Evolutionary conservation across 2,329 filamentous ascomycete species (phyloP).

Genomic region (Apiospora arundinis): DNA sequence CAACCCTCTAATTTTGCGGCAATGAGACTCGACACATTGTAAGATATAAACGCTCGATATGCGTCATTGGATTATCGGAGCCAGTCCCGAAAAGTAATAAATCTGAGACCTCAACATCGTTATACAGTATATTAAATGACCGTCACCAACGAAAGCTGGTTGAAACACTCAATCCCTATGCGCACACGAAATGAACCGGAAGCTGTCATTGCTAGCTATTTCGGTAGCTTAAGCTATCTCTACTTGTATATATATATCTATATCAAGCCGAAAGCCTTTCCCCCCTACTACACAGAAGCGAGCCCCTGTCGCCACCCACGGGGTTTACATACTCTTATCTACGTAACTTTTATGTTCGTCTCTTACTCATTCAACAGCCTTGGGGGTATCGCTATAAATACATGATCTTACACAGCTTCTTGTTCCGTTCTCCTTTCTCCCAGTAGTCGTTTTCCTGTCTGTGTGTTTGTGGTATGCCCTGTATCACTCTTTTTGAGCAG

Average conservation of each 20-base stretch:
- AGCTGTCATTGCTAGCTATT: neutral
- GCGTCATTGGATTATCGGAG: neutral
- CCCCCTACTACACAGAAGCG: neutral
- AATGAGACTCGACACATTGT: neutral
- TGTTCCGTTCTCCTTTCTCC: neutral
- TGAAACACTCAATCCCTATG: neutral
- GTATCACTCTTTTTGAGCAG: constrained; percentile 14
- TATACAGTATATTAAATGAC: neutral
- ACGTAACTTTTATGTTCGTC: neutral
- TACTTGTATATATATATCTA: neutral
- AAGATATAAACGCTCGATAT: neutral
- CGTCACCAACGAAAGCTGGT: neutral
- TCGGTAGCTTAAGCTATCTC: neutral
- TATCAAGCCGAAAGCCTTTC: no score
- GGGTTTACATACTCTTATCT: neutral
- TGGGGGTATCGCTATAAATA: neutral
- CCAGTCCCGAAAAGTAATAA: neutral
- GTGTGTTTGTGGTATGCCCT: neutral
- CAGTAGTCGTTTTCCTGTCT: no score
- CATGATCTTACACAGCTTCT: neutral
- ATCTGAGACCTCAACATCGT: neutral
- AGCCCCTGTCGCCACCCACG: neutral
- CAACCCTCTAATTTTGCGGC: neutral
- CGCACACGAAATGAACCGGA: neutral
- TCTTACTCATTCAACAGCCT: neutral